Conservation (phyloP, 176 grass and related monocot species). For the Bromus sterilis region DNA sequence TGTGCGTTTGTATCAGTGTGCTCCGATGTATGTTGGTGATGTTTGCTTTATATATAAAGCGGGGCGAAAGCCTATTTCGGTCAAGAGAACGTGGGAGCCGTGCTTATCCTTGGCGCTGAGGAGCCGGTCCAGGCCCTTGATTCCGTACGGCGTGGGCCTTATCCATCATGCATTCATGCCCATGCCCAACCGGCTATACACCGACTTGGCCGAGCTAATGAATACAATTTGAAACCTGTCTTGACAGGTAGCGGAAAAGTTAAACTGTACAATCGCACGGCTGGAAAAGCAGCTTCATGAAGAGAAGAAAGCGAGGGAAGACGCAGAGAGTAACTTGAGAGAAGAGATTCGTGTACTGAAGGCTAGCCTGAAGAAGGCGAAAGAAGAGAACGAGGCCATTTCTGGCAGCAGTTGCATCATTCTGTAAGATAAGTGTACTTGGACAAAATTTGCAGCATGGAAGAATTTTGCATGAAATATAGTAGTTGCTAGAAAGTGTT, state of each 20-base stretch:
- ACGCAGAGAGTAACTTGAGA: neutral
- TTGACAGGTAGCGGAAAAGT: neutral
- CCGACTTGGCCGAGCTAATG: too few relatives aligned
- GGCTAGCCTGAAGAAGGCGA: neutral
- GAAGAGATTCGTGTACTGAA: neutral
- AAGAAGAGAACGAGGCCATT: neutral
- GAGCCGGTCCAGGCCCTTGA: too few relatives aligned
- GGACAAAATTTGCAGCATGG: neutral
- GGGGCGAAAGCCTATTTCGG: too few relatives aligned
- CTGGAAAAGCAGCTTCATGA: neutral
- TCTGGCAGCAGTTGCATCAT: neutral
- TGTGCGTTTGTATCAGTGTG: too few relatives aligned
- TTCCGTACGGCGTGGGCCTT: too few relatives aligned
- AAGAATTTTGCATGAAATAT: neutral
- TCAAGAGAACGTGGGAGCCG: too few relatives aligned
- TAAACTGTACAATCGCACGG: neutral
- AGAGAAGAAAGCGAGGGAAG: neutral
- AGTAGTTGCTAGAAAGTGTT: too few relatives aligned
- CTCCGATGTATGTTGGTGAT: too few relatives aligned
- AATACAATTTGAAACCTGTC: neutral
- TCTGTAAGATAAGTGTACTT: neutral
- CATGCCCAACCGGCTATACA: too few relatives aligned
- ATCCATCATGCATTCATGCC: too few relatives aligned
- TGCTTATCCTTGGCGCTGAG: too few relatives aligned
- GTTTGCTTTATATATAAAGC: too few relatives aligned